A percentile compares a stretch with the other conserved stretches of the same genome.
These are phyloP conservation scores for Alectoria sarmentosa DNA, from an alignment of 495 filamentous ascomycete species.

Conservation along the genomic window DNA sequence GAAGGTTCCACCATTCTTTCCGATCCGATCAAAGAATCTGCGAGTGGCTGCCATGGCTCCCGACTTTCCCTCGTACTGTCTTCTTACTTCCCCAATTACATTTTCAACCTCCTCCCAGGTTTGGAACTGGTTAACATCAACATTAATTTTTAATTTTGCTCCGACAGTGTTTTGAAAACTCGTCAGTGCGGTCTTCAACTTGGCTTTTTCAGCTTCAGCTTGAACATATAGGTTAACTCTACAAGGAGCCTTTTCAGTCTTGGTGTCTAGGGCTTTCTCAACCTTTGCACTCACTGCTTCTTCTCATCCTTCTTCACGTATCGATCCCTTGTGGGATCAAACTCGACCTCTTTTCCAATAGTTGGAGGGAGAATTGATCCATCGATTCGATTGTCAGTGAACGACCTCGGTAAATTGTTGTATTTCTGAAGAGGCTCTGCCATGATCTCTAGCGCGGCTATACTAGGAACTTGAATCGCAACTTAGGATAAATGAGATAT, in stretches of 20 bases:
- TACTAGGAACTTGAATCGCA: background rate
- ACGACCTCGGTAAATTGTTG: background rate
- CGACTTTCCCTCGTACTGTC: background rate
- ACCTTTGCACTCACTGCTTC: background rate
- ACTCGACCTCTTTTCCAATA: background rate
- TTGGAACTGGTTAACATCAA: background rate
- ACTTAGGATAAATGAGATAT: no score
- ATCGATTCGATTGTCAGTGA: background rate
- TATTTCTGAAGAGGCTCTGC: background rate
- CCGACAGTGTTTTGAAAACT: background rate
- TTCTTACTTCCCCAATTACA: background rate
- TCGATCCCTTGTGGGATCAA: background rate
- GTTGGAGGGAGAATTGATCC: background rate
- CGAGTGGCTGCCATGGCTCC: conserved; percentile 1
- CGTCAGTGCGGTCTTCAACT: background rate
- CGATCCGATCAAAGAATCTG: background rate
- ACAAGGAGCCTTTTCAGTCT: background rate
- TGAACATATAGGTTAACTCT: background rate
- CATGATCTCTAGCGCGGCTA: background rate
- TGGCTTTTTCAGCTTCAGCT: conserved; percentile 1
- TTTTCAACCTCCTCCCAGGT: background rate
- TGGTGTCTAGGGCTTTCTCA: background rate
- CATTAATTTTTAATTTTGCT: background rate
- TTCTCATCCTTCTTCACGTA: background rate
- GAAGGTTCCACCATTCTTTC: background rate